phyloP scores from a whole-genome alignment of 169 alveolate species.

The Plasmodium gonderi region DNA sequence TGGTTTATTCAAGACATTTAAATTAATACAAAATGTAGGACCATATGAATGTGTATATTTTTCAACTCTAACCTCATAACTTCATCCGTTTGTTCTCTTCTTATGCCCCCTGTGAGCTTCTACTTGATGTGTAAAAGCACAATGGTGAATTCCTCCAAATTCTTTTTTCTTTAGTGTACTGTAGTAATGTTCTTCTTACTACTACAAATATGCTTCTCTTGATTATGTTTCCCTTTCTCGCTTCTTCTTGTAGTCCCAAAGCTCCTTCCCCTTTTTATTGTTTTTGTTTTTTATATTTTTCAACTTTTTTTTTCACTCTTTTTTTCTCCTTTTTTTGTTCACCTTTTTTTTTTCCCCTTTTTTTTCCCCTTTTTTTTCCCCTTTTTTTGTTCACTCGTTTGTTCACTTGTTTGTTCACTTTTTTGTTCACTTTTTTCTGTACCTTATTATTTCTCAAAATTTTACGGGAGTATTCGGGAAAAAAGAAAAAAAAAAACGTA shows the following conservation, averaged over 20 bases:
- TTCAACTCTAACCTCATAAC: constrained; percentile 22
- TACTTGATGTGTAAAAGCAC: not conserved
- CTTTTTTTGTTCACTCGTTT: not conserved
- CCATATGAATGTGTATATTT: not conserved
- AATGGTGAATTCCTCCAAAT: not conserved
- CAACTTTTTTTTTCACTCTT: not conserved
- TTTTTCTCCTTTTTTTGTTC: not conserved
- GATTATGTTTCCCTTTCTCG: not conserved
- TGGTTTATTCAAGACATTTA: not conserved
- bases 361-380: not conserved
- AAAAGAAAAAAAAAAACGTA: not conserved
- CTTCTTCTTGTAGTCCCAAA: not conserved
- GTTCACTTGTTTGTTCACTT: not conserved
- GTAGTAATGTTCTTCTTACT: not conserved
- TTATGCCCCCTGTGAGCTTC: not conserved
- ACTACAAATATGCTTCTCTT: not conserved
- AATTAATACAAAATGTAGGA: not conserved
- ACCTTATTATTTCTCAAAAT: not conserved
- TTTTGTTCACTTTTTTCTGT: not conserved
- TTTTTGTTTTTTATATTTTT: too few species aligned
- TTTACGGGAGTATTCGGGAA: not conserved
- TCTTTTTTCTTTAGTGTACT: not conserved
- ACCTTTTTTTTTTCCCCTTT: not conserved
- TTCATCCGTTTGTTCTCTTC: constrained; percentile 3
- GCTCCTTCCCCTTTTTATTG: too few species aligned